Evolutionary conservation across 1,139 yeast genomes (phyloP), one percentile per base, ranked within the genome.

Genomic region (Suhomyces maxii): DNA sequence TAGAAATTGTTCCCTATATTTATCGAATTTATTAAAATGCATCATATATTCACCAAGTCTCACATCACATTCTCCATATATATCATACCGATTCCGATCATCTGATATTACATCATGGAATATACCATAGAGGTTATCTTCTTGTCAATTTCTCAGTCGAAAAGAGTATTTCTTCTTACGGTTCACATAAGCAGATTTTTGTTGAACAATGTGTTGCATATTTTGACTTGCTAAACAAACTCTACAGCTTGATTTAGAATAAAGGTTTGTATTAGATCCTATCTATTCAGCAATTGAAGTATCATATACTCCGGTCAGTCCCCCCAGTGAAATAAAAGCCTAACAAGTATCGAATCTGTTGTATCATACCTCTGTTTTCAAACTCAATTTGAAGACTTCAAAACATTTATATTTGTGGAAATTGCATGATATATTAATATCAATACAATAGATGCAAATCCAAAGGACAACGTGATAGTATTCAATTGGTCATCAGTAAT

Each of bases 401-500:
- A 47, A 36, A 54, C 52, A 39, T 64, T 64, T 40, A 69, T 56
- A 57, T 79, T 79, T 43, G 76, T 71, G 34, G 79, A 72, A 38
- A 80, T 67, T 26, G 80, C 69, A 57, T 89, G 95, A 66, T 86
- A 90, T 6, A 85, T 71, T 42, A 88, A 69, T 42, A 90, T 86
- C 55, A 90, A 75, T 3, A 82, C 75, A 63, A 89, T 79, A 47
- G 95, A 83, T 10, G 82, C 68, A 48, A 89, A 65, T 7, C 97
- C 97, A 58, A 87, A 84, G n/a, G 82, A 68, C 45, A 88, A 76
- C 45, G 89, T 95, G 44, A 89, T 73, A 41, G 80, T 71, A 64
- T 89, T 83, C 63, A 90, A 79, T 67, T 89, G 93, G 49, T 74
- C 73, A 73, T 89, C 97, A 23, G 87, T 76, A 59, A 90, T 90